phyloP scores from a whole-genome alignment of 768 basidiomycete species.

The Mycena haematopus region DNA sequence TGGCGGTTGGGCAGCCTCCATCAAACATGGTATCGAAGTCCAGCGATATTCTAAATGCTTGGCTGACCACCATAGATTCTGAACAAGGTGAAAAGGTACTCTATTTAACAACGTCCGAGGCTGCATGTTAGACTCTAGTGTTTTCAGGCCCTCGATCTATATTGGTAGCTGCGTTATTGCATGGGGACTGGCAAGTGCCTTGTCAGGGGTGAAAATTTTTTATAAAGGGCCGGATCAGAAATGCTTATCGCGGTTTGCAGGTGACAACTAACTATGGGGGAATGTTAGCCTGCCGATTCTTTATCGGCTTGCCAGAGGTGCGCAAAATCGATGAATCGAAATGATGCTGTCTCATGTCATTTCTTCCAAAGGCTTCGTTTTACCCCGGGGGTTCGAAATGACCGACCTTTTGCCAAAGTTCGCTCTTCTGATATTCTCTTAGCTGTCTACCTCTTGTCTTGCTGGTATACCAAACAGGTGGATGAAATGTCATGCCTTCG shows the following conservation, averaged over 20 bases:
- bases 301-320: constrained; percentile 68
- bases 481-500: background rate
- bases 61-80: constrained; percentile 13
- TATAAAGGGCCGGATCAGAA: too few relatives aligned
- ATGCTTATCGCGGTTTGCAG: background rate
- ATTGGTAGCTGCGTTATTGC: constrained; percentile 50
- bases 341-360: background rate
- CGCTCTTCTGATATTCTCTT: too few relatives aligned
- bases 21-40: constrained; percentile 46
- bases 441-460: constrained; percentile 51
- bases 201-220: constrained; percentile 43
- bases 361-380: constrained; percentile 56
- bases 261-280: constrained; percentile 49
- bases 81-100: constrained; percentile 22
- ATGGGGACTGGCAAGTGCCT: constrained; percentile 53
- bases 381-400: constrained; percentile 57
- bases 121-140: too few relatives aligned
- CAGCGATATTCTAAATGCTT: background rate
- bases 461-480: constrained; percentile 66
- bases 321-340: background rate
- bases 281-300: constrained; percentile 61
- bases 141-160: constrained; percentile 47
- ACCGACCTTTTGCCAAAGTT: background rate
- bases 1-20: constrained; percentile 50
- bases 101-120: background rate